Base-by-base conservation (phyloP, 1,284 basidiomycete genomes). In the Fistulinella staudtii region DNA sequence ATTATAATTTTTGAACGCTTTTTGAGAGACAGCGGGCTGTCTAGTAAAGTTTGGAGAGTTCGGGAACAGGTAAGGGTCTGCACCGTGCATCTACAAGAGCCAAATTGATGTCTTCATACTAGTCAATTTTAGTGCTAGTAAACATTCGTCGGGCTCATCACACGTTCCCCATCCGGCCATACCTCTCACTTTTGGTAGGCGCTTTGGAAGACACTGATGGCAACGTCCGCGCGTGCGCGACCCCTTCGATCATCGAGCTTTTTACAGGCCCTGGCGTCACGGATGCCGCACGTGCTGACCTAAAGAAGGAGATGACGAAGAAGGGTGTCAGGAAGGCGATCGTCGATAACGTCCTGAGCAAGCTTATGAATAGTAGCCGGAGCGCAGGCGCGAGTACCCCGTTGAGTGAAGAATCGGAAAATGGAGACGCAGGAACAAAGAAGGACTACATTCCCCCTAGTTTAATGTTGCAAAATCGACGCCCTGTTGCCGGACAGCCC, bases 121-220 rank as follows among this genome's bases (percentile, higher is more conserved):
- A 88, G 85, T 76, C 78, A 24, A 76, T 89, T 33, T 61, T 85
- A 34, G 74, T 77, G 11, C 71, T 89, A 11, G 81, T 85, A 22
- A 75, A 82, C 51, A 75, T 89, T 53, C 80, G 85, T 42, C 76
- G 80, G 33, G 61, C 68, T 38, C 75, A 86, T 52, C 75, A 80
- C 43, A 75, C 79, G 41, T 87, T 96, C 52, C 91, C 92, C 11
- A 76, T 99, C 36, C 80, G 87, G 40, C 80, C 89, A 2, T 95
- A 90, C 65, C 76, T 96, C 23, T 68, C 87, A 0, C 68, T 76
- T 18, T 79, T 99, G 35, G 89, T 98, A 14, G 88, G 85, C 43
- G 72, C 85, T 33, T 75, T 99, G 18, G 89, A 96, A 67, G 94
- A 99, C 65, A 82, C 85, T 1, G 95, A 99, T 61, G 80, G 85